phyloP scores from a whole-genome alignment of 164 flowering plant genomes.

The Platanus orientalis region DNA sequence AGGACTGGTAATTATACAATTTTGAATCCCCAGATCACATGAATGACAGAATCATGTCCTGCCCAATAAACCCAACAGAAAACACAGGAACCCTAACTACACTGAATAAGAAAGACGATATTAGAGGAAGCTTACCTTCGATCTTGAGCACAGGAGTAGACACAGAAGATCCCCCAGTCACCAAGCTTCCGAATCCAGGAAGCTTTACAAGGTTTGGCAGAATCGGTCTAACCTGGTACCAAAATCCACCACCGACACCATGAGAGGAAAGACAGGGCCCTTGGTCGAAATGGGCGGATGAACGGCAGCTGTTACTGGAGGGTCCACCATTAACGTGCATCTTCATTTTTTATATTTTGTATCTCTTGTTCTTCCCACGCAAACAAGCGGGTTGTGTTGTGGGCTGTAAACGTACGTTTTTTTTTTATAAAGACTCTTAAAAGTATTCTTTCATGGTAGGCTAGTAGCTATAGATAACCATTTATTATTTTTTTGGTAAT shows the following conservation, averaged over 20 bases:
- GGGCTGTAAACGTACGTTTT: too few species aligned
- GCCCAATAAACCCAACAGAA: background rate
- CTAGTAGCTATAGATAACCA: too few species aligned
- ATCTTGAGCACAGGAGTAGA: conserved; percentile 40
- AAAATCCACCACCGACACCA: conserved; percentile 21
- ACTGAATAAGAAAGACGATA: background rate
- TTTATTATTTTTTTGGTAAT: too few species aligned
- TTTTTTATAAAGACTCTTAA: too few species aligned
- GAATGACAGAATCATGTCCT: background rate
- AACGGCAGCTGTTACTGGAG: conserved; percentile 44
- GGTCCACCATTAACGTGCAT: conserved; percentile 54
- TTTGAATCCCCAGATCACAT: background rate
- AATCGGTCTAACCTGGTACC: conserved; percentile 23
- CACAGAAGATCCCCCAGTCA: conserved; percentile 44
- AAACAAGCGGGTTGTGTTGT: too few species aligned
- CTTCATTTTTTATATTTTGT: conserved; percentile 14
- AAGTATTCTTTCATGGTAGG: too few species aligned
- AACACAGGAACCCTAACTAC: background rate
- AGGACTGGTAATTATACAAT: background rate
- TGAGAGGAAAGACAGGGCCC: conserved; percentile 17
- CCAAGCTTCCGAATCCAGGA: conserved; percentile 41
- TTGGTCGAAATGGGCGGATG: conserved; percentile 42
- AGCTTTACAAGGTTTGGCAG: conserved; percentile 28
- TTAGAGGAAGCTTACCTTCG: conserved; percentile 29
- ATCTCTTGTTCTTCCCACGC: too few species aligned